Base-by-base conservation (phyloP, 352 stramenopile genomes). In the Globisporangium perplexum region DNA sequence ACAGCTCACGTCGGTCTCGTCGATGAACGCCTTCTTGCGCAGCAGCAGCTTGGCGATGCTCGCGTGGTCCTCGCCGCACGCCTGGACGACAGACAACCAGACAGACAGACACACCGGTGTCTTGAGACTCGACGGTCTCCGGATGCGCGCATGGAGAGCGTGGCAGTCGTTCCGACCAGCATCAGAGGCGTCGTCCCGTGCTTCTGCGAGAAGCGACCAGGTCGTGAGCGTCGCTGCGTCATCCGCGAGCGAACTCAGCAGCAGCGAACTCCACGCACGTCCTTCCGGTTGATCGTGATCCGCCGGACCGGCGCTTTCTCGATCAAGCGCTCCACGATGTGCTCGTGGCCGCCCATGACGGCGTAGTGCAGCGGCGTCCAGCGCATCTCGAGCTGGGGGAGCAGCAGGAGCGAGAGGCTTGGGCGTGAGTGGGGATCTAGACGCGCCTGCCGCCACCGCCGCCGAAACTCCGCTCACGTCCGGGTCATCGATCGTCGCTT, bases 311-410 rank as follows among this genome's bases (percentile, higher is more conserved):
- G 82, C 14, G 82, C 72, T 55, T 89, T 86, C 36, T 88, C 77
- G 11, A 92, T 47, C 26, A 92, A 62, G 5, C 65, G 67, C 47
- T 59, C 60, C 1, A 68, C 78, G 36, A 88, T 74, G 7, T 62
- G 60, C 47, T 80, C 73, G 30, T 89, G 75, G 23, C 75, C 78
- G 44, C 78, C 78, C 77, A 92, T 88, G n/a, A 84, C 69, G 7
- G 82, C 78, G 28, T 83, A 90, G 46, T 92, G 82, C 28, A 92
- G 57, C 0, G 78, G 78, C n/a, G 77, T 92, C 82, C 78, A 92
- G 11, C 73, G 71, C 74, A 86, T 89, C 46, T 90, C 82, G 22
- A 88, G 57, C 82, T 92, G 24, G 20, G 20, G 47, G 18, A n/a
- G 22, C 4, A 17, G 10, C 15, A 47, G 38, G 38, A 24, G 35